These are phyloP conservation scores for Coemansia sp. DNA, from an alignment of 192 early-diverging fungal genomes.

Conservation along the genomic window DNA sequence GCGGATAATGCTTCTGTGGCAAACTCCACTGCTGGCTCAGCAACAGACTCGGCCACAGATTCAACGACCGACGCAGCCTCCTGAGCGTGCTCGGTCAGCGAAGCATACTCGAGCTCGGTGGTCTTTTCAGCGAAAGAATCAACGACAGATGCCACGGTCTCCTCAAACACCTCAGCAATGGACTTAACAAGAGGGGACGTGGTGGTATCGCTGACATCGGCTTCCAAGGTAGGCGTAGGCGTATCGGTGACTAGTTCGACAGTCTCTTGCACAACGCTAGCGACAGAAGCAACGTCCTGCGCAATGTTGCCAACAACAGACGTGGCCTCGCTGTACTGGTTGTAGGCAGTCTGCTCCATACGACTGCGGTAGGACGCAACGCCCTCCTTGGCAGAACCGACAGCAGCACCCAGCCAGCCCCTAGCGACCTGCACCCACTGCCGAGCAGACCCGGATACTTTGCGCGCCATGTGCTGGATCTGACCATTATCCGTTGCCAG, in stretches of 20 bases:
- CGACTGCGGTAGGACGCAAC: constrained; percentile 23
- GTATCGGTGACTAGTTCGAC: background rate
- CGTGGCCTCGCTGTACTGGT: constrained; percentile 27
- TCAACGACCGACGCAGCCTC: background rate
- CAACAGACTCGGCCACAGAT: background rate
- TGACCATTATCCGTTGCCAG: constrained; percentile 12
- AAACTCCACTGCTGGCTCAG: background rate
- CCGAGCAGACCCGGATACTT: constrained; percentile 40
- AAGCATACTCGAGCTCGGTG: background rate
- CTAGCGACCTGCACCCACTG: constrained; percentile 52
- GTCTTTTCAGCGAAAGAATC: background rate
- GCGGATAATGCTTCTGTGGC: background rate
- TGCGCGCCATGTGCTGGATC: constrained; percentile 25
- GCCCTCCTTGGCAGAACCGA: constrained; percentile 25
- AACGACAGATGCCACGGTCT: background rate
- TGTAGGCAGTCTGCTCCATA: constrained; percentile 17
- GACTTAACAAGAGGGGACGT: background rate
- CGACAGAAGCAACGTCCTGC: background rate
- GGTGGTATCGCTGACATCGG: background rate
- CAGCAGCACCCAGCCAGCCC: constrained; percentile 40
- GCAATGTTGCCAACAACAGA: constrained; percentile 3
- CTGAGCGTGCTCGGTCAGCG: background rate
- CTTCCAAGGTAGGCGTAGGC: background rate
- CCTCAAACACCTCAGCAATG: background rate
- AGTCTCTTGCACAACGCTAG: constrained; percentile 3